Conservation (phyloP, 345 rosid species). For the Salix purpurea region DNA sequence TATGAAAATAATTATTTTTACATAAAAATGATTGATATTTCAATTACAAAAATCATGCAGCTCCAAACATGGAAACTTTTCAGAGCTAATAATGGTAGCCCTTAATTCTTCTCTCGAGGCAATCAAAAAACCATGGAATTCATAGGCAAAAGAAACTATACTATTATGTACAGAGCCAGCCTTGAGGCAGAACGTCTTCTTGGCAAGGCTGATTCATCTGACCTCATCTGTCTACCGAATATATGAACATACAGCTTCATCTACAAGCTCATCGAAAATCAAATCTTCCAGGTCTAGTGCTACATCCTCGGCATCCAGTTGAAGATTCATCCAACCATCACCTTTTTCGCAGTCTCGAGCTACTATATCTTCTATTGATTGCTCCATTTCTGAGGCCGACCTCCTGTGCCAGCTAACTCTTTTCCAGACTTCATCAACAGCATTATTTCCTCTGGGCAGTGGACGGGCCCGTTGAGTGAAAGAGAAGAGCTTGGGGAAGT, state of each 20-base stretch:
- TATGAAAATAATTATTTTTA: neutral
- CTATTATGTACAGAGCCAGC: neutral
- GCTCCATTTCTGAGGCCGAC: constrained; percentile 26
- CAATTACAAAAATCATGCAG: neutral
- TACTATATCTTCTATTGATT: constrained; percentile 56
- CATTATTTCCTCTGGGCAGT: constrained; percentile 38
- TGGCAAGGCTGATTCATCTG: neutral
- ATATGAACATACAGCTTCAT: constrained; percentile 33
- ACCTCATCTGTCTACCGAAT: neutral
- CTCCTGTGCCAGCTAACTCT: constrained; percentile 40
- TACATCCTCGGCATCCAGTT: constrained; percentile 51
- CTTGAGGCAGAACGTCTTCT: neutral
- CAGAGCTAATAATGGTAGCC: neutral
- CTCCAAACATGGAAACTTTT: neutral
- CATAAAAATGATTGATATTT: too few species aligned
- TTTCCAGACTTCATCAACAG: constrained; percentile 64
- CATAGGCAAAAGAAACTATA: neutral
- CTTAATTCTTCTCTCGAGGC: neutral
- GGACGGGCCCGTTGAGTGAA: constrained; percentile 19
- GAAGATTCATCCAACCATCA: constrained; percentile 65
- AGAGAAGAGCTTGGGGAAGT: constrained; percentile 55
- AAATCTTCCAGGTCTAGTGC: constrained; percentile 70
- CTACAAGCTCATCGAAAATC: constrained; percentile 57
- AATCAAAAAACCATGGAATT: neutral
- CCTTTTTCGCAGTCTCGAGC: constrained; percentile 46